Evolutionary conservation across 2,329 filamentous ascomycete species (phyloP), one percentile per base, ranked within the genome.

Genomic region (Sporothrix globosa): DNA sequence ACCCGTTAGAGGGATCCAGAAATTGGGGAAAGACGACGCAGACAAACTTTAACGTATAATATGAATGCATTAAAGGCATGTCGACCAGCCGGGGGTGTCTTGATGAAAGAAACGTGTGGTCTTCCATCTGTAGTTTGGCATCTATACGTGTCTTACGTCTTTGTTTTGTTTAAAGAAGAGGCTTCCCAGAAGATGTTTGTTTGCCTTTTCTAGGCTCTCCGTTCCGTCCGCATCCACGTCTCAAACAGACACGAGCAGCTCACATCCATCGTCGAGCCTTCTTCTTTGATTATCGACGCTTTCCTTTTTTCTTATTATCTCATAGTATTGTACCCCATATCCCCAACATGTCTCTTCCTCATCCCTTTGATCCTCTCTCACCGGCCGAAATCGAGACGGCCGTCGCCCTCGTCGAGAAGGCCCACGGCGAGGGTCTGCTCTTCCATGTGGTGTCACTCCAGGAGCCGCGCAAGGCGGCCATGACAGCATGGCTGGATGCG

Each of bases 391-490:
- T 97, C 75, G 89, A 91, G 75, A 81, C 85, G 24, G 88, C 89
- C 7, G 90, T 93, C 67, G 81, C 85, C 1, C 82, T 92, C 44
- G 84, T 97, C 74, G 89, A 88, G 72, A 87, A 90, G 75, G 85
- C 90, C 71, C 85, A 97, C 78, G 84, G 88, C 70, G 85, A 90
- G 60, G 84, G 90, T 65, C 85, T 96, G 71, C 88, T 89, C 79
- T 97, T 94, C 86, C 96, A 97, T 82, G 91, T 93, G 2, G 90
- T 97, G 70, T 91, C 92, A 2, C 83, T 97, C 39, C 90, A 89
- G 76, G 93, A 97, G 83, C 93, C 93, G 65, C 90, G 90, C 74
- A 97, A 97, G 84, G 88, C 86, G 60, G 89, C 93, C 75, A 93
- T 97, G 92, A 84, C 89, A 78, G 87, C 86, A 72, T 97, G 92